Base-by-base conservation (phyloP, 306 rosid species). In the Acmispon strigosus region DNA sequence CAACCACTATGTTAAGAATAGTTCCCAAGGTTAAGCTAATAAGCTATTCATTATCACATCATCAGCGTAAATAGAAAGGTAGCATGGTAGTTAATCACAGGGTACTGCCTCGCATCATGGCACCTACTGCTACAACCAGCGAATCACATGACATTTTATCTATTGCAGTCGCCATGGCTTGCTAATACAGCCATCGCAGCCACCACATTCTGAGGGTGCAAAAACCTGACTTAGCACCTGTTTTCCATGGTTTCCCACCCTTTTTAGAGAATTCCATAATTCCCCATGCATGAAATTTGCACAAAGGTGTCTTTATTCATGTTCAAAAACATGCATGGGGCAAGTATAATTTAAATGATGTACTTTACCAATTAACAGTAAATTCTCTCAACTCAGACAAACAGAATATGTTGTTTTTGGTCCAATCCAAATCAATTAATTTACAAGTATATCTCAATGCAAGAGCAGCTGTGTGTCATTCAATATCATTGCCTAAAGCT, bases 1-100 rank as follows among this genome's bases (percentile, higher is more conserved):
- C 3, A 22, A 22, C 27, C 27, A 22, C 27, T 22, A 22, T 22
- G 27, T 22, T 22, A 22, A 52, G 37, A 29, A 52, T 34, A 45
- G 47, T 44, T 55, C 41, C 80, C 44, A 48, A 29, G 29, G 52
- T 49, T 70, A 54, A 71, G 69, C 77, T 60, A 62, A 56, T 34
- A 62, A 55, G n/a, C 39, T 24, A 19, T 69, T 60, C 65, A 47
- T 72, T 36, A 54, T 24, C 34, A 56, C 45, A 48, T 32, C 48
- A 70, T 24, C 69, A 58, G 49, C 37, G 70, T 66, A 50, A 48
- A 75, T 41, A 67, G 15, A 66, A 41, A 13, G 14, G 43, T 53
- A 34, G 66, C 57, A 45, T 16, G 4, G 32, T 56, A 56, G 56
- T 27, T 19, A 70, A 43, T 44, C 55, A 56, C 2, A 10, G 6